Evolutionary conservation across 179 eudicot genomes (phyloP).

Genomic region (Camellia oleifera): DNA sequence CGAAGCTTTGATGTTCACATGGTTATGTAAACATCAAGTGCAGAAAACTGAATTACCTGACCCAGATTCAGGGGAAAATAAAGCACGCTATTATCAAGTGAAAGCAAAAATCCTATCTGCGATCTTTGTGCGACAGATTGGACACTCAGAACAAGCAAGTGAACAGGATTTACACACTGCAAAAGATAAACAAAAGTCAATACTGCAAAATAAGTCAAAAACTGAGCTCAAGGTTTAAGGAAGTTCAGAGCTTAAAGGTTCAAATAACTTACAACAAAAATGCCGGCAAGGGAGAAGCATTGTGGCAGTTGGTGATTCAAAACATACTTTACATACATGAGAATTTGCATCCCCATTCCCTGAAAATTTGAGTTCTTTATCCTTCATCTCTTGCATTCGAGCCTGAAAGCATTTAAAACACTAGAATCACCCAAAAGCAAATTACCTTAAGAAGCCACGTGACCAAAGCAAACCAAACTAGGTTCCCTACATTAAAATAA

Average conservation of each 20-base stretch:
- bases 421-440: neutral
- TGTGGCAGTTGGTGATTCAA: constrained; percentile 80
- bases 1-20: neutral
- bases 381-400: constrained; percentile 98
- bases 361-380: constrained; percentile 62
- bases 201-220: neutral
- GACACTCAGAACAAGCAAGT: constrained; percentile 94
- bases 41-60: constrained; percentile 4
- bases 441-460: neutral
- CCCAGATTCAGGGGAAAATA: constrained; percentile 27
- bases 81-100: constrained; percentile 48
- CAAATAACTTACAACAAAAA: constrained; percentile 69
- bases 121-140: constrained; percentile 88
- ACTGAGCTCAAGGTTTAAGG: neutral
- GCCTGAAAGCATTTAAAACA: constrained; percentile 50
- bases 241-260: neutral
- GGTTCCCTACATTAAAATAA: neutral
- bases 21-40: too few species aligned
- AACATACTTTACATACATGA: constrained; percentile 96
- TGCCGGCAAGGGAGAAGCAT: constrained; percentile 99
- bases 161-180: constrained; percentile 99
- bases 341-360: constrained; percentile 76
- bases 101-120: constrained; percentile 91
- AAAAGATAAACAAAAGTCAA: constrained; percentile 15
- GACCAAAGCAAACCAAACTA: neutral